Percentiles rank a stretch among this genome's conserved stretches.
phyloP scores from a whole-genome alignment of 345 rosid genomes.

The Salix arbutifolia region DNA sequence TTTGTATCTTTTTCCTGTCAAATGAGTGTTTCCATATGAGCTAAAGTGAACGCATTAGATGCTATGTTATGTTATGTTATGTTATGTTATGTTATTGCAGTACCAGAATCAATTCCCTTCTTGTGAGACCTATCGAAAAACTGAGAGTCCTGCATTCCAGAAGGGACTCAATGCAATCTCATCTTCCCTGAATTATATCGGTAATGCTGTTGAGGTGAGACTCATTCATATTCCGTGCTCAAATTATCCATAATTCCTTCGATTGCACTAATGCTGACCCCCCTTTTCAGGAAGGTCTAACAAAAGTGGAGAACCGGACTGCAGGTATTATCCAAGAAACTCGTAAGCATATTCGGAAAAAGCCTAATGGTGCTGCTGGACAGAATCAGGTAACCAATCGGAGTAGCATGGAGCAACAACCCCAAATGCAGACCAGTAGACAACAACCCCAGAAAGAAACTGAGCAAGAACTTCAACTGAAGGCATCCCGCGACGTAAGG shows the following conservation, averaged over 20 bases:
- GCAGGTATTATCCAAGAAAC: conserved; percentile 32
- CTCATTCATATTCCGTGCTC: neutral
- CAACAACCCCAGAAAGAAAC: conserved; percentile 32
- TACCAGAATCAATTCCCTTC: conserved; percentile 26
- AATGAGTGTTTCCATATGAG: neutral
- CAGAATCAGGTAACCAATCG: conserved; percentile 6
- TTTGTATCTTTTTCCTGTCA: neutral
- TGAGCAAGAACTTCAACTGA: conserved; percentile 68
- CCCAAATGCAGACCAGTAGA: conserved; percentile 23
- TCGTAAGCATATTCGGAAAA: conserved; percentile 28
- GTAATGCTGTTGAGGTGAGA: conserved; percentile 34
- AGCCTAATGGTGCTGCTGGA: conserved; percentile 14
- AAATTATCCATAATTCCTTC: neutral
- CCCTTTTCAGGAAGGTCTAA: conserved; percentile 26
- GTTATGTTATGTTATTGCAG: conserved; percentile 24
- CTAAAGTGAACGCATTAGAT: neutral
- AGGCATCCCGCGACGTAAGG: conserved; percentile 99
- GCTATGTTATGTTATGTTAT: conserved; percentile 9
- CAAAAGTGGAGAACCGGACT: conserved; percentile 26
- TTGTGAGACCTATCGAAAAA: conserved; percentile 16
- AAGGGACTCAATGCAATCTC: conserved; percentile 31
- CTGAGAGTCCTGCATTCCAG: conserved; percentile 14
- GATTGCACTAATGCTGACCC: neutral
- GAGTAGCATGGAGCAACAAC: conserved; percentile 20
- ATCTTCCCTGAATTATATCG: conserved; percentile 25